phyloP scores from a whole-genome alignment of 306 rosid species.

The Crataegus laevigata region DNA sequence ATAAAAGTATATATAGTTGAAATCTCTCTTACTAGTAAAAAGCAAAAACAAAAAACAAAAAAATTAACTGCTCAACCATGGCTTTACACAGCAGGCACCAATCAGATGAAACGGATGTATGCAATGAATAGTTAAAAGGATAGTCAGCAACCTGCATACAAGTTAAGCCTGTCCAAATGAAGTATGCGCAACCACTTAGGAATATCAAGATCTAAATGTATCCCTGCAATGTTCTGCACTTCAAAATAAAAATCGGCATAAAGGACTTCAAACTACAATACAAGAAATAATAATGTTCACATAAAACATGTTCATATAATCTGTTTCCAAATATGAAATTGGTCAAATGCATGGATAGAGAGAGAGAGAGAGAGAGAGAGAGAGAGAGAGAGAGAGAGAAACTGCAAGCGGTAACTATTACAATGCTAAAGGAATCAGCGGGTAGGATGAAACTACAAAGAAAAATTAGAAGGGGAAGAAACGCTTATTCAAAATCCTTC shows the following conservation, averaged over 20 bases:
- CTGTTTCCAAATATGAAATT: neutral
- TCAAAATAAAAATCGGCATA: conserved; percentile 25
- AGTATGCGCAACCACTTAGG: conserved; percentile 88
- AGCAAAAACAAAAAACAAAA: neutral
- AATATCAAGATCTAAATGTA: conserved; percentile 73
- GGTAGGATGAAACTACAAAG: neutral
- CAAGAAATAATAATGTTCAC: neutral
- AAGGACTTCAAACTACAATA: neutral
- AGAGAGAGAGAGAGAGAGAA: neutral
- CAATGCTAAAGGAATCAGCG: neutral
- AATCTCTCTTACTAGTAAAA: neutral
- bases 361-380: neutral
- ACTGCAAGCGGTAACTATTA: neutral
- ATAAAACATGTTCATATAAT: neutral
- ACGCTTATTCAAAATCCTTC: neutral
- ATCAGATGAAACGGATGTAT: neutral
- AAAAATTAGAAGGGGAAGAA: neutral
- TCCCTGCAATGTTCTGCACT: conserved; percentile 78
- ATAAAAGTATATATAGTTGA: neutral
- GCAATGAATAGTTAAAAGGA: neutral
- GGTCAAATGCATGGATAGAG: neutral
- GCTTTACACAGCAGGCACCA: neutral
- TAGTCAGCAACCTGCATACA: conserved; percentile 55
- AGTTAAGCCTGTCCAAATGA: conserved; percentile 71
- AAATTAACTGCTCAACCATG: neutral